Conservation (phyloP, 2,329 filamentous ascomycete species). For the Neofusicoccum laricinum region DNA sequence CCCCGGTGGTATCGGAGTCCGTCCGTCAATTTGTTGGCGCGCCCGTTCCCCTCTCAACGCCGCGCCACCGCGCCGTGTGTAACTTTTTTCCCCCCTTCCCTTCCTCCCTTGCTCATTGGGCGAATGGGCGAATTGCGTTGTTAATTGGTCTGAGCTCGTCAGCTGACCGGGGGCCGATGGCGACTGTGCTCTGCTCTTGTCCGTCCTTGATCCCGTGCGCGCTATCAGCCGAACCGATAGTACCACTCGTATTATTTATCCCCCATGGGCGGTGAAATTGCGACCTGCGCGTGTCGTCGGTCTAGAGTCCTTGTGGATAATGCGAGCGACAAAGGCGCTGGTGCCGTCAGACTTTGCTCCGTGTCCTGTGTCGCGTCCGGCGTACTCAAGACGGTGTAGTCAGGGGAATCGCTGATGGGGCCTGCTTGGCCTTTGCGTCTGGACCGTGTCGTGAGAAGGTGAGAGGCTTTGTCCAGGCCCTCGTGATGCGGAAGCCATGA, state of each 20-base stretch:
- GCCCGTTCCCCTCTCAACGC: no score
- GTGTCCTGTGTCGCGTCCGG: not conserved
- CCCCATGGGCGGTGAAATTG: constrained; percentile 5
- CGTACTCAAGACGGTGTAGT: constrained; percentile 9
- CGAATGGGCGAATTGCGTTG: no score
- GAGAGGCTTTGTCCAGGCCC: not conserved
- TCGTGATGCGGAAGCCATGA: not conserved
- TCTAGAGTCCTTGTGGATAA: not conserved
- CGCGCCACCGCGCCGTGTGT: no score
- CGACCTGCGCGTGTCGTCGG: not conserved
- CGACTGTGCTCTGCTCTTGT: not conserved
- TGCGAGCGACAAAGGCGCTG: not conserved
- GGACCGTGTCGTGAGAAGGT: constrained; percentile 2
- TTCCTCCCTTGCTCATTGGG: no score
- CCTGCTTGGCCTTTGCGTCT: not conserved
- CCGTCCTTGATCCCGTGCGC: not conserved
- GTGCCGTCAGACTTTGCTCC: not conserved
- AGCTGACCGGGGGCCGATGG: not conserved
- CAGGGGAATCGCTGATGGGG: constrained; percentile 3
- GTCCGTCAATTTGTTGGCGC: no score
- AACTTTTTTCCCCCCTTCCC: no score
- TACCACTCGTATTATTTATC: not conserved
- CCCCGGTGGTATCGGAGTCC: no score
- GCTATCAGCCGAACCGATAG: constrained; percentile 11
- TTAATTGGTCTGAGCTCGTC: not conserved